Evolutionary conservation across 768 basidiomycete species (phyloP), one percentile per base, ranked within the genome.

Genomic region (Tylopilus rubrobrunneus): DNA sequence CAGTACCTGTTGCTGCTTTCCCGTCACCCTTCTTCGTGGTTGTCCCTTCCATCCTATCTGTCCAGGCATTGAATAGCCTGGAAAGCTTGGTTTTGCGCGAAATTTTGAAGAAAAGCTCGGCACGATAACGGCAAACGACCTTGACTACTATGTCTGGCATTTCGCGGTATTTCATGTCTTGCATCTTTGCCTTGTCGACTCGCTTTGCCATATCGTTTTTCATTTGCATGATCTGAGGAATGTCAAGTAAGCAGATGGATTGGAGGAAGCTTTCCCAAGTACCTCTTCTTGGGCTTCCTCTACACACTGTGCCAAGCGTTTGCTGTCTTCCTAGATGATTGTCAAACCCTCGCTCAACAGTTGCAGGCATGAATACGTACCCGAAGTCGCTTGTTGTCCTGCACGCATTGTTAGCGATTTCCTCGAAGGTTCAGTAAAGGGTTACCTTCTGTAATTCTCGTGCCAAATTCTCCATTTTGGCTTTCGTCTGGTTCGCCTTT

Each of bases 41-140:
- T 10, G 74, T 73, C 57, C 75, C 73, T 67, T 91, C 90, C 92
- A 94, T 94, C 57, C 91, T 79, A 48, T 89, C 88, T 27, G 89
- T 90, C 90, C 91, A 93, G 29, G 90, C 87, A 62, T 84, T 86
- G 69, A 93, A 91, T 52, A 93, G 76, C 51, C 87, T 80, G 51
- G 85, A 84, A 33, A 94, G 76, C 67, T 91, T 92, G 27, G 89
- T 91, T 72, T 92, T 92, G 67, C 92, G 86, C 9, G 89, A 89
- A 59, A 94, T 90, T 71, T 92, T 93, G 82, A 94, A 94, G 75
- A 89, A 92, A 40, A 94, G 78, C 63, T 94, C 91, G 5, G 91
- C 89, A 43, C 92, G 87, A 67, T 92, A 92, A 61, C 87, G 86
- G 70, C 91, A 93, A 47, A 87, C 76, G 59, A 94, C 89, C 68